Conservation (phyloP, 306 rosid species). For the Rosa lucieae region DNA sequence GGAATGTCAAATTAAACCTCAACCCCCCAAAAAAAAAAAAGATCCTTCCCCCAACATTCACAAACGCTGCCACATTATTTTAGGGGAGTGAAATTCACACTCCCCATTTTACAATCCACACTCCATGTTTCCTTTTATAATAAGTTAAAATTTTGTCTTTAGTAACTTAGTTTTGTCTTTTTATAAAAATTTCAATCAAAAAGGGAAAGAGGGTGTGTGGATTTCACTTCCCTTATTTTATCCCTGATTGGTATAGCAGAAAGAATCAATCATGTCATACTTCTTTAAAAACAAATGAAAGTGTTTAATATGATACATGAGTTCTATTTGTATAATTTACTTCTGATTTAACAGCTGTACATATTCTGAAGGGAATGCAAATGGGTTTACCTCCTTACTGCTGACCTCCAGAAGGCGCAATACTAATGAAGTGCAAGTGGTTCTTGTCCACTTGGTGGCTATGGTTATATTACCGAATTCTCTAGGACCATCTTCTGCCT, state of each 20-base stretch:
- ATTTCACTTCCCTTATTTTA: too few species aligned
- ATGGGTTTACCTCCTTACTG: slow-evolving; percentile 52
- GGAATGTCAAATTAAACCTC: background rate
- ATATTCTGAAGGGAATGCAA: too few species aligned
- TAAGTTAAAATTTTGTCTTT: too few species aligned
- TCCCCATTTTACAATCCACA: too few species aligned
- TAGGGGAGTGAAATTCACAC: too few species aligned
- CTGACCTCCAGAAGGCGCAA: slow-evolving; percentile 74
- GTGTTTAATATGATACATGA: background rate
- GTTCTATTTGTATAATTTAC: background rate
- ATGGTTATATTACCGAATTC: slow-evolving; percentile 73
- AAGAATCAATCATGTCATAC: background rate
- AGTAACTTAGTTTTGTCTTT: too few species aligned
- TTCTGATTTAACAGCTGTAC: too few species aligned
- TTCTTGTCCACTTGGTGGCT: slow-evolving; percentile 61
- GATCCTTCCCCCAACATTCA: background rate
- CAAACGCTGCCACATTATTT: background rate
- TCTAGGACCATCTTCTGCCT: slow-evolving; percentile 79
- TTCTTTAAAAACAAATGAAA: background rate
- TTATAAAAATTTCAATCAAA: too few species aligned
- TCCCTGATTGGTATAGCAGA: background rate
- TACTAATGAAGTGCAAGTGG: slow-evolving; percentile 59
- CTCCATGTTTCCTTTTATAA: too few species aligned
- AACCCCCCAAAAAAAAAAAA: background rate
- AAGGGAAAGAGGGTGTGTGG: too few species aligned